A percentile compares a stretch with the other conserved stretches of the same genome.
Evolutionary conservation across 352 stramenopile genomes (phyloP).

Genomic region (Thraustochytrium sp.): DNA sequence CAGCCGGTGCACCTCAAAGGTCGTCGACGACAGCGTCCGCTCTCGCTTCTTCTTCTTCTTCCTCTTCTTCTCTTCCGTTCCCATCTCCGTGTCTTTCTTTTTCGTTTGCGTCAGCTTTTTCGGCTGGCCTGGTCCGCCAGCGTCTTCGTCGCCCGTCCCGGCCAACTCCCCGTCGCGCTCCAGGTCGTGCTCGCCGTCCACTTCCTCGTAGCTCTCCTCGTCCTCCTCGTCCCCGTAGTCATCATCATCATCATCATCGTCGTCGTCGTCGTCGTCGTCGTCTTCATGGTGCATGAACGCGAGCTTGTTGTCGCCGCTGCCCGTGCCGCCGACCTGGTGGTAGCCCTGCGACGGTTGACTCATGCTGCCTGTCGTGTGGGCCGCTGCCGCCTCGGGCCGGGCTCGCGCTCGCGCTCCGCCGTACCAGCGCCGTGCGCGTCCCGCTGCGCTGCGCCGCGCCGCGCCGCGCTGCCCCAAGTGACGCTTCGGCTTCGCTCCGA

Average conservation of each 20-base stretch:
- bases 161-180: background rate
- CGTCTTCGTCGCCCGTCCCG: slow-evolving; percentile 15
- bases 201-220: background rate
- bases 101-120: too few species aligned
- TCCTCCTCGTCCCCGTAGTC: background rate
- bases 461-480: too few species aligned
- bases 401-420: too few species aligned
- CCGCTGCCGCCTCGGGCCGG: too few species aligned
- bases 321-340: background rate
- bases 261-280: background rate
- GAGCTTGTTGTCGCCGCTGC: background rate
- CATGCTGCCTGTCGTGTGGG: too few species aligned
- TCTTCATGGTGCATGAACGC: background rate
- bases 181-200: background rate
- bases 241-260: background rate
- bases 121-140: background rate
- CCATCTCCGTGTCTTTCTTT: too few species aligned
- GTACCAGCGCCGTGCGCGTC: too few species aligned
- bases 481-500: too few species aligned
- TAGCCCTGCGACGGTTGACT: background rate
- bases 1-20: slow-evolving; percentile 4
- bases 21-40: background rate
- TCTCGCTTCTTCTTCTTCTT: background rate
- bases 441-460: too few species aligned
- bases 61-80: background rate